These are phyloP conservation scores for Aspergillus pseudoviridinutans DNA, from an alignment of 2,329 filamentous ascomycete species.

Conservation along the genomic window DNA sequence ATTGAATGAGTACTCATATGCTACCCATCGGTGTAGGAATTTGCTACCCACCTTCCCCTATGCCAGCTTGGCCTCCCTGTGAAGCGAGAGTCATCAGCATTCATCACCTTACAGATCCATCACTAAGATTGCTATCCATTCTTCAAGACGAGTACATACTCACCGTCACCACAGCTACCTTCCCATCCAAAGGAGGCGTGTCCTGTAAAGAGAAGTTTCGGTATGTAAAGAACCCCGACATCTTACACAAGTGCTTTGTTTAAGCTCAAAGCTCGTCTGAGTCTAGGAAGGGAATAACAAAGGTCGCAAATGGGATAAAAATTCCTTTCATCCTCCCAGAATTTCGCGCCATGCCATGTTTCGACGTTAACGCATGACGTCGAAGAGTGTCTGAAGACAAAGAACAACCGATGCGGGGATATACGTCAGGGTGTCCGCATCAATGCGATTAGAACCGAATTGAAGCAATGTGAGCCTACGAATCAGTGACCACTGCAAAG, in stretches of 20 bases:
- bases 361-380: background rate
- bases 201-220: conserved; percentile 25
- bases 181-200: conserved; percentile 21
- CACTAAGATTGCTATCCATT: background rate
- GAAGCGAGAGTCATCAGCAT: background rate
- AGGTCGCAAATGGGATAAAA: background rate
- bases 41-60: conserved; percentile 20
- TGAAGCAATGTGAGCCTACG: background rate
- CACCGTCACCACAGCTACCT: conserved; percentile 29
- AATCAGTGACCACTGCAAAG: background rate
- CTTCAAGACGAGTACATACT: background rate
- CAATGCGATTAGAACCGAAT: background rate
- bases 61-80: conserved; percentile 27
- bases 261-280: background rate
- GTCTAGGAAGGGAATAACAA: background rate
- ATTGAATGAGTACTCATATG: background rate
- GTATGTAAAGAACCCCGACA: conserved; percentile 26
- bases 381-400: background rate
- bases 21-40: background rate
- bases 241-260: conserved; percentile 3
- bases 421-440: background rate
- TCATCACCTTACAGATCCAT: background rate
- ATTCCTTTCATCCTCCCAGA: background rate
- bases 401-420: background rate
- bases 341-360: background rate